phyloP scores from a whole-genome alignment of 176 grass and related monocot genomes.

The Oropetium thomaeum region DNA sequence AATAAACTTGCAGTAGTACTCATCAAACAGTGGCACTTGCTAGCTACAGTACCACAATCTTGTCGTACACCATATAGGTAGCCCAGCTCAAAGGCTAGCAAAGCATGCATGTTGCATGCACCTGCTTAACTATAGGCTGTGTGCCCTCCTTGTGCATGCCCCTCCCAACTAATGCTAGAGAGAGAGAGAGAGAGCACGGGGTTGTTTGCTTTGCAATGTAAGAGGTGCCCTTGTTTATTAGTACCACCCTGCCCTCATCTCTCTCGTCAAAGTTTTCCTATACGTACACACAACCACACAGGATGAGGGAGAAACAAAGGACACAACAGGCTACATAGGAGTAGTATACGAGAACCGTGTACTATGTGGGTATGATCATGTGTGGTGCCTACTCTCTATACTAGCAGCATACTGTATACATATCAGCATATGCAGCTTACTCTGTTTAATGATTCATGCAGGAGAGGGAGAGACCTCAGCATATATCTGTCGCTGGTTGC shows the following conservation, averaged over 20 bases:
- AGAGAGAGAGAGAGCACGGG: no score
- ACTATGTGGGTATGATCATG: slow-evolving; percentile 29
- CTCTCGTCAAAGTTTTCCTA: slow-evolving; percentile 19
- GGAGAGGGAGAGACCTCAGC: slow-evolving; percentile 20
- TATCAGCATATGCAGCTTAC: no score
- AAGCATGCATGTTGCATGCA: slow-evolving; percentile 58
- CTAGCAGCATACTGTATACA: no score
- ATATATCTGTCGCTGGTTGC: slow-evolving; percentile 38
- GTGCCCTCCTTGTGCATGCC: slow-evolving; percentile 50
- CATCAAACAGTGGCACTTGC: slow-evolving; percentile 44
- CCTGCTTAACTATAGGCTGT: slow-evolving; percentile 41
- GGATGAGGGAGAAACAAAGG: slow-evolving; percentile 36
- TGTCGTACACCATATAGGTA: slow-evolving; percentile 2
- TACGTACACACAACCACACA: slow-evolving; percentile 42
- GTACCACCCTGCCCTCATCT: slow-evolving; percentile 5
- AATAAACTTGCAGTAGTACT: slow-evolving; percentile 43
- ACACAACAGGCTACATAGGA: no score
- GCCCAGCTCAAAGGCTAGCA: slow-evolving; percentile 37
- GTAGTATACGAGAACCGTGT: slow-evolving; percentile 26
- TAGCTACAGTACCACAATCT: slow-evolving; percentile 30
- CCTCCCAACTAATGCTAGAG: slow-evolving; percentile 72
- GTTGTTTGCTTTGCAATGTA: slow-evolving; percentile 95
- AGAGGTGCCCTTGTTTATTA: slow-evolving; percentile 89
- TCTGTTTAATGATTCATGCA: slow-evolving; percentile 45
- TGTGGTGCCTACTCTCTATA: slow-evolving; percentile 39